Percentiles rank a stretch among this genome's conserved stretches.
These are phyloP conservation scores for Hyphodiscus sp. DNA, from an alignment of 2,329 filamentous ascomycete genomes.

Conservation along the genomic window DNA sequence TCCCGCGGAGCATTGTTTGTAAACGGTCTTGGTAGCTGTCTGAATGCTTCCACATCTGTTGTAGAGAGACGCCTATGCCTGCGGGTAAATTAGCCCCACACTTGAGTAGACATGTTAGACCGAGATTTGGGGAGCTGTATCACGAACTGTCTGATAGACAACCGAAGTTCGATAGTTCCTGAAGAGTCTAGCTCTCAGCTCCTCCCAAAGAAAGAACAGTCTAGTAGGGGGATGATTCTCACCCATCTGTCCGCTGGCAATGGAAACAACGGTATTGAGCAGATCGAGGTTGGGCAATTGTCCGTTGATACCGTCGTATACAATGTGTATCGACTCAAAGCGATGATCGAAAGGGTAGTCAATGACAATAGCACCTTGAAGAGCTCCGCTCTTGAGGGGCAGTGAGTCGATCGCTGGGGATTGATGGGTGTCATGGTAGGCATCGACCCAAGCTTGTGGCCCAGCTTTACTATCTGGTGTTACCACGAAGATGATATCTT, in stretches of 20 bases:
- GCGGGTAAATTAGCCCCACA: too few relatives aligned
- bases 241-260: conserved; percentile 84
- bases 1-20: conserved; percentile 82
- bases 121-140: too few relatives aligned
- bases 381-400: conserved; percentile 82
- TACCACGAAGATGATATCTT: conserved; percentile 91
- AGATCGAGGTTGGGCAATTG: conserved; percentile 93
- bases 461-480: conserved; percentile 84
- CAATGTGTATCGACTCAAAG: conserved; percentile 83
- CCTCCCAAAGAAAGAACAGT: too few relatives aligned
- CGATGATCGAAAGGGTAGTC: conserved; percentile 82
- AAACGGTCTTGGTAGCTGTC: conserved; percentile 77
- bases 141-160: too few relatives aligned
- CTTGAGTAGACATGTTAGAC: too few relatives aligned
- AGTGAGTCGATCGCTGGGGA: conserved; percentile 64
- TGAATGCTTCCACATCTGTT: conserved; percentile 74
- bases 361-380: conserved; percentile 89
- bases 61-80: conserved; percentile 69
- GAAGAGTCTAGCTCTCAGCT: too few relatives aligned
- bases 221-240: too few relatives aligned
- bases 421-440: conserved; percentile 87
- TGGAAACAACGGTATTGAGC: conserved; percentile 85
- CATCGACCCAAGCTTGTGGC: conserved; percentile 94
- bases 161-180: too few relatives aligned
- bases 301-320: conserved; percentile 94